These are phyloP conservation scores for Volutella citrinella DNA, from an alignment of 2,329 filamentous ascomycete genomes.

Conservation along the genomic window DNA sequence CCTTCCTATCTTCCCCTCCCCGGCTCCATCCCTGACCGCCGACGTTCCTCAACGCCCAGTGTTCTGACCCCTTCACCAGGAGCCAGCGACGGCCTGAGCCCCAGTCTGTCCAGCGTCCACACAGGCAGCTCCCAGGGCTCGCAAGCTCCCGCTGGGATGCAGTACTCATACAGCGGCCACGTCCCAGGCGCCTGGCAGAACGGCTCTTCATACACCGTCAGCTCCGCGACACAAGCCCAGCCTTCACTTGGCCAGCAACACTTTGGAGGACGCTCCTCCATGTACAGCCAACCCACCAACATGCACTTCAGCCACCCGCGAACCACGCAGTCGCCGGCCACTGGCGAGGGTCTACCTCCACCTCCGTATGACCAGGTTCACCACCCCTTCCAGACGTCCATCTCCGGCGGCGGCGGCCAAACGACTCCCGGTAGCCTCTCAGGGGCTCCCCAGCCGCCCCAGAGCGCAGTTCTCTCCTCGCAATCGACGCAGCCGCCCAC, in stretches of 20 bases:
- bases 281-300: slow-evolving; percentile 51
- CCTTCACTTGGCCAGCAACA: slow-evolving; percentile 25
- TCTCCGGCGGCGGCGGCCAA: slow-evolving; percentile 42
- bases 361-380: slow-evolving; percentile 67
- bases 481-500: slow-evolving; percentile 43
- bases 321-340: slow-evolving; percentile 45
- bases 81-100: slow-evolving; percentile 60
- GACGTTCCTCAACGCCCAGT: slow-evolving; percentile 28
- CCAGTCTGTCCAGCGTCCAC: slow-evolving; percentile 58
- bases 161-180: slow-evolving; percentile 49
- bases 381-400: slow-evolving; percentile 60
- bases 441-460: slow-evolving; percentile 28
- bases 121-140: slow-evolving; percentile 57
- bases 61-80: slow-evolving; percentile 40
- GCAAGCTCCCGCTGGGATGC: slow-evolving; percentile 46
- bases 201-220: slow-evolving; percentile 48
- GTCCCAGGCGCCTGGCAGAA: slow-evolving; percentile 58
- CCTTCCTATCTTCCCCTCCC: slow-evolving; percentile 22
- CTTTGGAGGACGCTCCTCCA: slow-evolving; percentile 25
- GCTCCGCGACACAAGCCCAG: slow-evolving; percentile 36
- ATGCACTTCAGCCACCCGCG: slow-evolving; percentile 35
- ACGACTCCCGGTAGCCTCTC: slow-evolving; percentile 26
- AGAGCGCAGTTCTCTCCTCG: slow-evolving; percentile 24
- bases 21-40: slow-evolving; percentile 25
- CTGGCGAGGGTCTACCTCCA: slow-evolving; percentile 60